These are phyloP conservation scores for Pouteria campechiana DNA, from an alignment of 179 eudicot genomes.

Conservation along the genomic window DNA sequence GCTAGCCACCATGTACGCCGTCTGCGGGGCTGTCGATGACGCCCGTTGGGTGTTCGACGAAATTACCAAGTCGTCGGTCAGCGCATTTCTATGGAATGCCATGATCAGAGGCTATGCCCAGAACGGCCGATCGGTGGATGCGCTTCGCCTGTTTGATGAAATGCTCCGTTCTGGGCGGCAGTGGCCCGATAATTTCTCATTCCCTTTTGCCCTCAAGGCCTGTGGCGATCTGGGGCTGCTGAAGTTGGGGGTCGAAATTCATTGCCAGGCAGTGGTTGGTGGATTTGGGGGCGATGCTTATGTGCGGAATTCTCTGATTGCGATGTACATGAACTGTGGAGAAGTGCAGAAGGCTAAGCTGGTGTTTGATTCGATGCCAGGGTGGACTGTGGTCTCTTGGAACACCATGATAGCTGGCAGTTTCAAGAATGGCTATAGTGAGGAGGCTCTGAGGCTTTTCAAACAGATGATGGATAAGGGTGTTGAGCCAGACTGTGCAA, in stretches of 20 bases:
- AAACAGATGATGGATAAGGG: conserved; percentile 31
- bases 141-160: conserved; percentile 28
- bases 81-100: no score
- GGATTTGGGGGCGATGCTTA: conserved; percentile 25
- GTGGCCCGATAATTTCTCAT: conserved; percentile 28
- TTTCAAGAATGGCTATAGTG: conserved; percentile 27
- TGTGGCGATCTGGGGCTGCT: conserved; percentile 32
- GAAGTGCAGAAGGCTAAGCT: conserved; percentile 28
- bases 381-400: conserved; percentile 43
- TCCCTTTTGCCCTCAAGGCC: conserved; percentile 56
- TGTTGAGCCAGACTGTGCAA: conserved; percentile 20
- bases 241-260: conserved; percentile 33
- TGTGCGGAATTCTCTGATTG: conserved; percentile 47
- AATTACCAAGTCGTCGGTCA: conserved; percentile 19
- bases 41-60: conserved; percentile 44
- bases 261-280: conserved; percentile 30
- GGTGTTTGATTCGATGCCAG: conserved; percentile 34
- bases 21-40: conserved; percentile 14
- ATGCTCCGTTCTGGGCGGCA: conserved; percentile 18
- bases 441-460: conserved; percentile 28
- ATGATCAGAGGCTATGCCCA: conserved; percentile 32
- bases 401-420: conserved; percentile 62
- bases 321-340: conserved; percentile 65
- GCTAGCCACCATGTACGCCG: conserved; percentile 25
- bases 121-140: conserved; percentile 15